Evolutionary conservation across 2,329 filamentous ascomycete species (phyloP).

Genomic region (Neoarthrinium moseri): DNA sequence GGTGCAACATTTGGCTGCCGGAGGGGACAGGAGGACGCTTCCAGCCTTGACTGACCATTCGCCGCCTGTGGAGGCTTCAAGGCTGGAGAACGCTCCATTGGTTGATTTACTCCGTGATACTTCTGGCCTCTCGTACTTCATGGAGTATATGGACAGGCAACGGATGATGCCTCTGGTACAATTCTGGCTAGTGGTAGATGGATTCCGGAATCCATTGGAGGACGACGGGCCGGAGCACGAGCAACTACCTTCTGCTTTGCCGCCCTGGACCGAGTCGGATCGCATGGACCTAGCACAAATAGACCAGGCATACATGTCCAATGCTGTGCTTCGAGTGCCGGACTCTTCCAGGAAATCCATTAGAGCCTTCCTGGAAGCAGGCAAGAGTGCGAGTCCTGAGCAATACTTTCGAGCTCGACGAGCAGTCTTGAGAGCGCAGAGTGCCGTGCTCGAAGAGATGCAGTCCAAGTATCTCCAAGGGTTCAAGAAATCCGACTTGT

Average conservation of each 20-base stretch:
- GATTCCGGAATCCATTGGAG: constrained; percentile 90
- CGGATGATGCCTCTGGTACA: constrained; percentile 85
- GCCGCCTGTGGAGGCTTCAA: constrained; percentile 46
- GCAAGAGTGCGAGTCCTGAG: constrained; percentile 69
- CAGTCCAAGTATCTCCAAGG: constrained; percentile 75
- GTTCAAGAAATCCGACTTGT: constrained; percentile 92
- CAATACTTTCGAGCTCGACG: constrained; percentile 84
- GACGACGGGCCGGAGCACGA: constrained; percentile 72
- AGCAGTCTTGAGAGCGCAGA: constrained; percentile 80
- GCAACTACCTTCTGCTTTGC: constrained; percentile 57
- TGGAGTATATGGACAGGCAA: constrained; percentile 98
- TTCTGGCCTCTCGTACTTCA: constrained; percentile 93
- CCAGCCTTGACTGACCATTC: constrained; percentile 29
- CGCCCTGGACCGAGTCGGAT: constrained; percentile 80
- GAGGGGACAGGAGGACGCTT: constrained; percentile 49
- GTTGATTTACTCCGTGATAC: constrained; percentile 87
- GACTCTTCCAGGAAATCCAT: constrained; percentile 69
- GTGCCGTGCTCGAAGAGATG: constrained; percentile 80
- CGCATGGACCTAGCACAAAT: constrained; percentile 87
- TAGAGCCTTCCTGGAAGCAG: constrained; percentile 74
- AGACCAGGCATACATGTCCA: constrained; percentile 82
- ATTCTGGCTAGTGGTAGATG: constrained; percentile 98
- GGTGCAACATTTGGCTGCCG: constrained; percentile 75
- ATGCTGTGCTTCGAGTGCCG: constrained; percentile 76
- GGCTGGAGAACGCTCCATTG: constrained; percentile 72